Base-by-base conservation (phyloP, 1,284 basidiomycete genomes). In the Ustilago xerochloae region DNA sequence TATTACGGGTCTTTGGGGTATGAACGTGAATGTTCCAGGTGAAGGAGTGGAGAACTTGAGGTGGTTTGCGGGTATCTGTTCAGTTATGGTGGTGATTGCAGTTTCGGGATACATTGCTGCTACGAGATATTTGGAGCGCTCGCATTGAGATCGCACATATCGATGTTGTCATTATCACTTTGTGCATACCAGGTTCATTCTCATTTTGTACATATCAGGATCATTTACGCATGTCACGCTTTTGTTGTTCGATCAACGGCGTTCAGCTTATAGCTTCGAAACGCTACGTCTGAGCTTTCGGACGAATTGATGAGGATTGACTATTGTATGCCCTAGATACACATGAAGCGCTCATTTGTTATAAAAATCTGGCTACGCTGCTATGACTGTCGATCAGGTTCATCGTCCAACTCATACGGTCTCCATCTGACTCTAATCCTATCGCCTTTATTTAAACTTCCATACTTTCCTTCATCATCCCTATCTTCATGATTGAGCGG, bases 21-120 rank as follows among this genome's bases (percentile, higher is more conserved):
- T 84, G 82, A 83, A 83, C 56, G 82, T 84, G 38, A 71, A 83
- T 36, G 82, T 84, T 12, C 82, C 82, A 4, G 82, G 82, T 4
- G 75, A 84, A 45, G 72, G 71, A 20, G 70, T 80, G 33, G 63
- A 68, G 16, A 83, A 80, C 50, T 33, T 84, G 35, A 55, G 73
- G 32, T 83, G 82, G 82, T 84, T 84, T 53, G 80, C 74, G 10
- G 75, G 81, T 7, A 81, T 84, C 46, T 73, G 74, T 38, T 67
- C 75, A 15, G 72, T 81, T 1, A 82, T 84, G 76, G 77, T 82
- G 29, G 72, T 80, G 26, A 73, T 84, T 46, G 82, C 81, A 3
- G 77, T 83, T 15, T 64, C 63, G 28, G 82, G 82, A 12, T 84
- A 83, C 57, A 77, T 81, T 45, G 78, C 79, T 22, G 81, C 82